Conservation (phyloP, 2,329 filamentous ascomycete genomes). For the Ilyonectria sp. region DNA sequence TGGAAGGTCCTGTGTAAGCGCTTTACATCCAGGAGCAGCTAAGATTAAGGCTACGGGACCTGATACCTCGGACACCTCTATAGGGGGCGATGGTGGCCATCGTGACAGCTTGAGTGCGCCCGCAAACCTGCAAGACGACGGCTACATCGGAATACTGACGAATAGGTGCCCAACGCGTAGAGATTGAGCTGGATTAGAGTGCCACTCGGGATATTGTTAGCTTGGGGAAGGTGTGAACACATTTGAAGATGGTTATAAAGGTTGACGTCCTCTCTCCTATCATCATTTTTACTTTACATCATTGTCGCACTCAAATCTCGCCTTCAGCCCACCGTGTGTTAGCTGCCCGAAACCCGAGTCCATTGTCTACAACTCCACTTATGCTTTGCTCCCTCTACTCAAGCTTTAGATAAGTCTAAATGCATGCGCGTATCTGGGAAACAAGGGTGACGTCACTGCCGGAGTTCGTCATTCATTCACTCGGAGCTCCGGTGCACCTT, state of each 20-base stretch:
- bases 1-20: too few relatives aligned
- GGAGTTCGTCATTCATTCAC: not conserved
- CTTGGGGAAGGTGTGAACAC: not conserved
- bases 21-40: not conserved
- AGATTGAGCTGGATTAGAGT: constrained; percentile 2
- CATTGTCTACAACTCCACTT: not conserved
- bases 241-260: not conserved
- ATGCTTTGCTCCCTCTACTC: not conserved
- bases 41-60: not conserved
- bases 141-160: constrained; percentile 1
- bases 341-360: not conserved
- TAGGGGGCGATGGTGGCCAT: not conserved
- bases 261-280: not conserved
- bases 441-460: not conserved
- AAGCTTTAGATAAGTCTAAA: not conserved
- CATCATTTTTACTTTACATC: not conserved
- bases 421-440: not conserved
- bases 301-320: not conserved
- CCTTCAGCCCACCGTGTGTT: not conserved
- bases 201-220: not conserved
- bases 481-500: not conserved
- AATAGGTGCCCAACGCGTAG: constrained; percentile 1
- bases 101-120: constrained; percentile 9
- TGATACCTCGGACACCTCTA: not conserved
- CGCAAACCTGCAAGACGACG: constrained; percentile 15